phyloP scores from a whole-genome alignment of 192 early-diverging fungal genomes.

The Gaertneriomyces semiglobifer region DNA sequence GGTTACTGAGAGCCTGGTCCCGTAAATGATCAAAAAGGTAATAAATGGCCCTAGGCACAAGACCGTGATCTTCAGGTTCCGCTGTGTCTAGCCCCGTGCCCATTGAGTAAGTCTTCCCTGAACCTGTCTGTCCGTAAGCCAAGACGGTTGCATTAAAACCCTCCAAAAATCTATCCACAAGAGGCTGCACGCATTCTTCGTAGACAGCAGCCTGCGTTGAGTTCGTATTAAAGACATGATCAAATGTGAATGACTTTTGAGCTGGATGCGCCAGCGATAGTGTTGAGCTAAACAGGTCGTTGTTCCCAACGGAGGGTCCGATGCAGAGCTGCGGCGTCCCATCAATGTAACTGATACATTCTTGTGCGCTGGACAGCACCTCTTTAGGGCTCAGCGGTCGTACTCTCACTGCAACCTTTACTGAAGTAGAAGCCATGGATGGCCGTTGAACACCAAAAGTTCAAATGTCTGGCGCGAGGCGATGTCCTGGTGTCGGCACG shows the following conservation, averaged over 20 bases:
- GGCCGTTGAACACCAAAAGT: background rate
- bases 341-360: slow-evolving; percentile 21
- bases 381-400: slow-evolving; percentile 77
- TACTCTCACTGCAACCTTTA: slow-evolving; percentile 74
- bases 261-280: background rate
- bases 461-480: no score
- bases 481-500: no score
- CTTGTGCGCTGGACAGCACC: slow-evolving; percentile 54
- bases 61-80: slow-evolving; percentile 33
- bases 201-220: slow-evolving; percentile 78
- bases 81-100: slow-evolving; percentile 47
- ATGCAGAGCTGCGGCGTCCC: slow-evolving; percentile 10
- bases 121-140: slow-evolving; percentile 55
- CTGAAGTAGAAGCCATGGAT: slow-evolving; percentile 39
- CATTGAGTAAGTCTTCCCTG: slow-evolving; percentile 62
- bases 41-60: slow-evolving; percentile 50
- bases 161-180: slow-evolving; percentile 51
- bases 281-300: background rate
- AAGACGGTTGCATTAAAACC: slow-evolving; percentile 57
- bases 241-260: slow-evolving; percentile 42
- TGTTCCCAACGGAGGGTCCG: background rate
- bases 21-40: slow-evolving; percentile 35
- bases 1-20: slow-evolving; percentile 24
- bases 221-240: slow-evolving; percentile 66
- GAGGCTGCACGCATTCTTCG: slow-evolving; percentile 61